Conservation (phyloP, 2,329 filamentous ascomycete species). For the Colletotrichum agaves region DNA sequence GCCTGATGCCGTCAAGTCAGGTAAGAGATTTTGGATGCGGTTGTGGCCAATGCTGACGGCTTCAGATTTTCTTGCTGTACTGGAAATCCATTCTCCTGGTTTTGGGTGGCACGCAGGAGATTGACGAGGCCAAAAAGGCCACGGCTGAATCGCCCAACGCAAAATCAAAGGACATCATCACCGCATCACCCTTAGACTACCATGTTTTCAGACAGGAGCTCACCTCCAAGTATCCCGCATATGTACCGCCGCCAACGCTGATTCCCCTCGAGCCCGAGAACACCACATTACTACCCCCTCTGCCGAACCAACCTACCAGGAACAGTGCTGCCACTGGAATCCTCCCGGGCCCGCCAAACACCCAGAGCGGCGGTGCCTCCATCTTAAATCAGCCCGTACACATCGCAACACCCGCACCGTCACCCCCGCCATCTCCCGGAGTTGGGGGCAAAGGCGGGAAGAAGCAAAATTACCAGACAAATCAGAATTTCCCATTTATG, state of each 20-base stretch:
- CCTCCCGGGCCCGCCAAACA: constrained; percentile 64
- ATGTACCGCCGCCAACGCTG: constrained; percentile 85
- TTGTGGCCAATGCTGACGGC: constrained; percentile 39
- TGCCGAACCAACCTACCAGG: constrained; percentile 78
- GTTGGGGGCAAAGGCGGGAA: constrained; percentile 93
- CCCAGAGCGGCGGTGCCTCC: constrained; percentile 72
- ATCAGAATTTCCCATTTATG: constrained; percentile 98
- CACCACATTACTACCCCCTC: constrained; percentile 86
- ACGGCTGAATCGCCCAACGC: constrained; percentile 70
- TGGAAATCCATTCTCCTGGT: constrained; percentile 92
- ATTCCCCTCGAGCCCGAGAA: constrained; percentile 91
- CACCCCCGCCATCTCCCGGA: constrained; percentile 88
- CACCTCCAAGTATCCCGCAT: constrained; percentile 96
- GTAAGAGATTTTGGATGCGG: constrained; percentile 53
- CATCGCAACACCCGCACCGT: constrained; percentile 97
- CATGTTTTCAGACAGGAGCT: constrained; percentile 97
- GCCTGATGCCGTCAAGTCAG: constrained; percentile 69
- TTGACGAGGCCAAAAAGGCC: constrained; percentile 78
- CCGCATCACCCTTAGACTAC: constrained; percentile 94
- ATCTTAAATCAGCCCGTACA: constrained; percentile 97
- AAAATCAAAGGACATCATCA: constrained; percentile 82
- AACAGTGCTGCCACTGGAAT: constrained; percentile 71
- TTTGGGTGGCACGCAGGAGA: constrained; percentile 81
- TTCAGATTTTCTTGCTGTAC: constrained; percentile 79
- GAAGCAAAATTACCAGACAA: constrained; percentile 99